phyloP scores from a whole-genome alignment of 2,329 filamentous ascomycete genomes.

The Didymella sp. region DNA sequence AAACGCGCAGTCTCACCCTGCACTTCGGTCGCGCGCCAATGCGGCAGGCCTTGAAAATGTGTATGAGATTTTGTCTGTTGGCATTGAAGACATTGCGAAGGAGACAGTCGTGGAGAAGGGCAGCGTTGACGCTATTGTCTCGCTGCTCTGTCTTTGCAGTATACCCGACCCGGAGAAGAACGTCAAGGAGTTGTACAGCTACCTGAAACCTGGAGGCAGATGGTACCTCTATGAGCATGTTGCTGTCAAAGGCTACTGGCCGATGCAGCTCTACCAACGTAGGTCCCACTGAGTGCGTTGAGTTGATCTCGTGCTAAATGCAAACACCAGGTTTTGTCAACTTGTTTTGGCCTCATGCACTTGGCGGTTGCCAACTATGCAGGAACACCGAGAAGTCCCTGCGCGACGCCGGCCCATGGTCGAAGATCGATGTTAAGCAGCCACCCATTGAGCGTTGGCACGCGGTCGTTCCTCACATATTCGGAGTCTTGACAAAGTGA shows the following conservation, averaged over 20 bases:
- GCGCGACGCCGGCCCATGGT: constrained; percentile 24
- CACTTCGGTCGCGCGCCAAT: constrained; percentile 11
- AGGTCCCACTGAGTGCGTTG: neutral
- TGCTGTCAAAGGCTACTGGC: constrained; percentile 9
- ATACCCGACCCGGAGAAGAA: constrained; percentile 29
- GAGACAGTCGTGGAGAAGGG: constrained; percentile 20
- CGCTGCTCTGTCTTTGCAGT: constrained; percentile 27
- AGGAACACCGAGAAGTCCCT: constrained; percentile 23
- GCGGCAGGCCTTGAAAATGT: constrained; percentile 18
- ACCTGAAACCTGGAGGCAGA: constrained; percentile 25
- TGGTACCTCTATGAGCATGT: constrained; percentile 33
- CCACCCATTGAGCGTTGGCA: constrained; percentile 25
- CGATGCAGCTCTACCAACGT: constrained; percentile 30
- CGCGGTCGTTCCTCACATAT: constrained; percentile 22
- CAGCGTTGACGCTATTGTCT: constrained; percentile 28
- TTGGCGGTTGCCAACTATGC: constrained; percentile 28
- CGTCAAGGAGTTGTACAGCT: constrained; percentile 23
- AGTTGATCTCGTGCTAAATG: neutral
- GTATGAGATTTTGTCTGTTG: constrained; percentile 25
- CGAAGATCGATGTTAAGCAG: constrained; percentile 23
- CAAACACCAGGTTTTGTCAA: constrained; percentile 19
- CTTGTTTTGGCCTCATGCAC: constrained; percentile 25
- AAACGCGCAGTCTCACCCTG: constrained; percentile 16
- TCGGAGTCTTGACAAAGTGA: constrained; percentile 26
- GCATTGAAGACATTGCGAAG: constrained; percentile 22